These are phyloP conservation scores for Coprinellus aureogranulatus DNA, from an alignment of 768 basidiomycete species.

Conservation along the genomic window DNA sequence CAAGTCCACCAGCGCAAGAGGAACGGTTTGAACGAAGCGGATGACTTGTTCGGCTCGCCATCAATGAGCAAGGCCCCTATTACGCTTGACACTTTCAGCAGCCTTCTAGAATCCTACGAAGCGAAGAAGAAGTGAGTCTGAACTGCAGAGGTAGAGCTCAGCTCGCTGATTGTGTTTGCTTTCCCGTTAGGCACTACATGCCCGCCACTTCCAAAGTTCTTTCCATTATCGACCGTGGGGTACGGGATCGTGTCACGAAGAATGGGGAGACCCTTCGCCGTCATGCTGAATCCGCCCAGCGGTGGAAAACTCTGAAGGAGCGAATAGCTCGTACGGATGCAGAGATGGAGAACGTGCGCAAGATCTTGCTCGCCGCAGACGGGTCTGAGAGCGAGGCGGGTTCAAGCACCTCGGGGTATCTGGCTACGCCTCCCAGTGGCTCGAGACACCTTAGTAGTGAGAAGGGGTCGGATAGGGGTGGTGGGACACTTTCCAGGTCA, in stretches of 20 bases:
- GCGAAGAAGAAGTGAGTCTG: conserved; percentile 81
- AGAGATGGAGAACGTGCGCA: conserved; percentile 76
- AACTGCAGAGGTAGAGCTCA: no score
- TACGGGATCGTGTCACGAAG: conserved; percentile 90
- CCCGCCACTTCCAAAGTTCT: conserved; percentile 92
- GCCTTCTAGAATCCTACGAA: conserved; percentile 72
- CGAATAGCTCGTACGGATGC: conserved; percentile 76
- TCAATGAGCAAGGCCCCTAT: conserved; percentile 45
- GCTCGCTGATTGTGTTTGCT: no score
- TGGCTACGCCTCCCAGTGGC: conserved; percentile 62
- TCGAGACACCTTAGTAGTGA: conserved; percentile 36
- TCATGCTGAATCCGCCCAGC: conserved; percentile 83
- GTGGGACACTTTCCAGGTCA: conserved; percentile 60
- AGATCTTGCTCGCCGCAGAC: conserved; percentile 52
- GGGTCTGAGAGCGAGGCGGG: conserved; percentile 60
- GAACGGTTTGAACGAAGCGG: conserved; percentile 41
- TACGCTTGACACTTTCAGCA: conserved; percentile 61
- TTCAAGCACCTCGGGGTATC: conserved; percentile 68
- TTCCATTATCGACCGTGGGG: conserved; percentile 90
- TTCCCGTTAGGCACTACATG: conserved; percentile 93
- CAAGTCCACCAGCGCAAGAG: conserved; percentile 63
- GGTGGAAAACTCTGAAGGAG: conserved; percentile 79
- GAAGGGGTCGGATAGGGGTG: conserved; percentile 22
- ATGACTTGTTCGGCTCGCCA: conserved; percentile 38
- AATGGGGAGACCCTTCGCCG: conserved; percentile 92